Evolutionary conservation across 768 basidiomycete species (phyloP).

Genomic region (Boletus subparvulus): DNA sequence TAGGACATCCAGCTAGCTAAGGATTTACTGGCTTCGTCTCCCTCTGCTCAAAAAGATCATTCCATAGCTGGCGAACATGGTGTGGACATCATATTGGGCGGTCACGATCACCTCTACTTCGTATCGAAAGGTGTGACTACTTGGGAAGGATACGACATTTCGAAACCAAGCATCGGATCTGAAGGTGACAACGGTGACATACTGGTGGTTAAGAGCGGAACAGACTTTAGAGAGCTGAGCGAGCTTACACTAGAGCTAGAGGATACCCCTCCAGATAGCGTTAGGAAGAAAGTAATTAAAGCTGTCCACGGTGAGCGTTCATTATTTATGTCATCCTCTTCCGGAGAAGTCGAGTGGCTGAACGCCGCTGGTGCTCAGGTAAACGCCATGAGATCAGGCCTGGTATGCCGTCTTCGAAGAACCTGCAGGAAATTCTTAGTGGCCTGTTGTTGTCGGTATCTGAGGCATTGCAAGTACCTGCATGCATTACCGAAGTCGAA

Average conservation of each 20-base stretch:
- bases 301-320: constrained; percentile 51
- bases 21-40: constrained; percentile 56
- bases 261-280: constrained; percentile 56
- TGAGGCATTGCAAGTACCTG: constrained; percentile 65
- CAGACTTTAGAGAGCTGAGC: constrained; percentile 84
- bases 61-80: constrained; percentile 62
- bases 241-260: constrained; percentile 67
- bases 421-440: constrained; percentile 58
- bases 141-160: constrained; percentile 66
- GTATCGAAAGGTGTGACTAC: constrained; percentile 58
- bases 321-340: background rate
- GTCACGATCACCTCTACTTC: constrained; percentile 86
- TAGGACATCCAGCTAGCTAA: constrained; percentile 74
- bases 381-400: constrained; percentile 63
- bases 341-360: background rate
- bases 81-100: constrained; percentile 79
- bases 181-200: constrained; percentile 70
- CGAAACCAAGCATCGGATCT: constrained; percentile 54
- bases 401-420: constrained; percentile 51
- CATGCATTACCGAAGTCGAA: constrained; percentile 66
- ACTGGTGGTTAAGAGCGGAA: constrained; percentile 80
- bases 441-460: constrained; percentile 66
- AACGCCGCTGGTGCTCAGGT: constrained; percentile 39
- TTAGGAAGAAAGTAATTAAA: constrained; percentile 63
- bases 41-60: constrained; percentile 44